Evolutionary conservation across 208 protist species (phyloP).

Genomic region (Leishmania aethiopica): DNA sequence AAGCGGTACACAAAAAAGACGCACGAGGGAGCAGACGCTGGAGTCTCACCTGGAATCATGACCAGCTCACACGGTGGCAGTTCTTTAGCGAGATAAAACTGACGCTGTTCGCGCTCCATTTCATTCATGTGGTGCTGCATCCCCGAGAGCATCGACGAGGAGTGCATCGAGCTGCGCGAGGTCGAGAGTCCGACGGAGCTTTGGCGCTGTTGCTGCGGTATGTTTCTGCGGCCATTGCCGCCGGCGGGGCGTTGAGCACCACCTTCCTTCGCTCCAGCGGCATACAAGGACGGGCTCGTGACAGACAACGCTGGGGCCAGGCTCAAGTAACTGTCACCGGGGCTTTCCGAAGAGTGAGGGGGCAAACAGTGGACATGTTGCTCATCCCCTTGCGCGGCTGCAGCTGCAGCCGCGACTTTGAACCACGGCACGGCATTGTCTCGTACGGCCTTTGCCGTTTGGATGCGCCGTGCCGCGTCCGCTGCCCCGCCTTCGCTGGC

Average conservation of each 20-base stretch:
- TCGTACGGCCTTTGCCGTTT: constrained; percentile 26
- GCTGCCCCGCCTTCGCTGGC: neutral
- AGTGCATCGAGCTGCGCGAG: neutral
- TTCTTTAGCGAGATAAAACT: constrained; percentile 25
- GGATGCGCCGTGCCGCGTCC: constrained; percentile 3
- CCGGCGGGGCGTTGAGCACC: neutral
- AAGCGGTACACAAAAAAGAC: constrained; percentile 57
- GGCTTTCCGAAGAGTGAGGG: neutral
- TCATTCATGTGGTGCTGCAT: constrained; percentile 1
- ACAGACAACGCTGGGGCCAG: neutral
- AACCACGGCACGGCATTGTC: constrained; percentile 24
- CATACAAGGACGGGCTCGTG: neutral
- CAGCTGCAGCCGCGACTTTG: neutral
- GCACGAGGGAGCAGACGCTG: neutral
- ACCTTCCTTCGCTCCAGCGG: constrained; percentile 2
- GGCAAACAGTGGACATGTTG: neutral
- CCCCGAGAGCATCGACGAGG: neutral
- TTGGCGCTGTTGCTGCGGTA: neutral
- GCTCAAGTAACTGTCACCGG: neutral
- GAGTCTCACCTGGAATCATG: neutral
- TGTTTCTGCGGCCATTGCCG: neutral
- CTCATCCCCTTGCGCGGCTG: neutral
- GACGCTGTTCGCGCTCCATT: constrained; percentile 6
- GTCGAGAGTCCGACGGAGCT: neutral
- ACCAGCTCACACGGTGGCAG: constrained; percentile 36